Evolutionary conservation across 306 rosid species (phyloP).

Genomic region (Senna tora): DNA sequence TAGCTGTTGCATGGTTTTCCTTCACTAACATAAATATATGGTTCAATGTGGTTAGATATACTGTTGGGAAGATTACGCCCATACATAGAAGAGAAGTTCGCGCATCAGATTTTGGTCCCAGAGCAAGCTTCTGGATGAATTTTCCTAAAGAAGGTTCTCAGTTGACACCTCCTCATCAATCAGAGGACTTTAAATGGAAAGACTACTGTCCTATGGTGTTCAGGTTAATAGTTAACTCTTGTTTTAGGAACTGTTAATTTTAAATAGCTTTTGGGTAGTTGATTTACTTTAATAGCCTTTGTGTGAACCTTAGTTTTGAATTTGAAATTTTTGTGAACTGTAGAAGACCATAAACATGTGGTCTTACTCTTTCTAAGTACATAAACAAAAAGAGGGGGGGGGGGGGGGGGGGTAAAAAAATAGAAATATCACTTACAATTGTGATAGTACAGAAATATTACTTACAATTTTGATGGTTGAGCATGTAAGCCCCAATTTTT

Average conservation of each 20-base stretch:
- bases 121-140: constrained; percentile 99
- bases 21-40: constrained; percentile 32
- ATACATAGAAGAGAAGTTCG: constrained; percentile 96
- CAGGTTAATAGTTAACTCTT: constrained; percentile 60
- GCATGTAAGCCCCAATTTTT: constrained; percentile 15
- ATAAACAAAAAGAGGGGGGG: constrained; percentile 4
- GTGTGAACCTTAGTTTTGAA: not conserved
- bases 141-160: constrained; percentile 97
- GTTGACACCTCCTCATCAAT: constrained; percentile 93
- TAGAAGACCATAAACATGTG: constrained; percentile 2
- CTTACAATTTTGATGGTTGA: too few species aligned
- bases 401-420: not conserved
- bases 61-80: constrained; percentile 98
- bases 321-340: not conserved
- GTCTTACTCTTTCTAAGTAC: constrained; percentile 8
- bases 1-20: constrained; percentile 39
- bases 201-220: constrained; percentile 99
- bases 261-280: constrained; percentile 19
- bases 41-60: constrained; percentile 78
- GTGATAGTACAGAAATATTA: too few species aligned
- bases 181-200: constrained; percentile 97
- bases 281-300: constrained; percentile 20
- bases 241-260: constrained; percentile 25
- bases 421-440: constrained; percentile 1
- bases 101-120: constrained; percentile 87